These are phyloP conservation scores for Mycena sanguinolenta DNA, from an alignment of 768 basidiomycete genomes.

Conservation along the genomic window DNA sequence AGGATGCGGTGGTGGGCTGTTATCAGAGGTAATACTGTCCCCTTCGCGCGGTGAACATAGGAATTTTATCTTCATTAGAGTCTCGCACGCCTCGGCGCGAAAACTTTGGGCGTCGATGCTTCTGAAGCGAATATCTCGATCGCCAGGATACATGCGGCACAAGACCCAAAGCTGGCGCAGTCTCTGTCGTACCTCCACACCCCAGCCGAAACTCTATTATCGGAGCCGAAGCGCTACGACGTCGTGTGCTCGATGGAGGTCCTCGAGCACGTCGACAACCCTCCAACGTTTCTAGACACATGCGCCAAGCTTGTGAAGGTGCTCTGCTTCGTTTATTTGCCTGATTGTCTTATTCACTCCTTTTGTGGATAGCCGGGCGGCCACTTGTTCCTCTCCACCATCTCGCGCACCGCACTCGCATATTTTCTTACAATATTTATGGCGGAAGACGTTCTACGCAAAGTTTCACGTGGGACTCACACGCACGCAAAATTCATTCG, in stretches of 20 bases:
- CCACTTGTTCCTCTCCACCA: conserved; percentile 94
- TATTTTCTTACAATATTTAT: conserved; percentile 67
- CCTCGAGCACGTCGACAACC: conserved; percentile 96
- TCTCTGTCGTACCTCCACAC: conserved; percentile 77
- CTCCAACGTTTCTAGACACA: conserved; percentile 82
- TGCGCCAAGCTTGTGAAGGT: conserved; percentile 93
- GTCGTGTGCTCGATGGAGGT: conserved; percentile 99
- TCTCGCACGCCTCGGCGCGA: conserved; percentile 87
- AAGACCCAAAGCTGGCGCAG: conserved; percentile 72
- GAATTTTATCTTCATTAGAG: conserved; percentile 61
- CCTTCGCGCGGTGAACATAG: neutral
- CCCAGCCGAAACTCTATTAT: conserved; percentile 80
- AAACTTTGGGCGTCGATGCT: conserved; percentile 94
- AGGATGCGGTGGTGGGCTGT: conserved; percentile 94
- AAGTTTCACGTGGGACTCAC: conserved; percentile 91
- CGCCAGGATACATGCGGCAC: conserved; percentile 84
- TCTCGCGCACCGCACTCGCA: conserved; percentile 77
- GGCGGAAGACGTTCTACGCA: conserved; percentile 85
- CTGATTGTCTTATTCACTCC: neutral
- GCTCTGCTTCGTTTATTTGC: neutral
- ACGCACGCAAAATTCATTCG: conserved; percentile 92
- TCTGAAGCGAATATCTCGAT: conserved; percentile 89
- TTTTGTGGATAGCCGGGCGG: conserved; percentile 82
- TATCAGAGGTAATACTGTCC: conserved; percentile 81
- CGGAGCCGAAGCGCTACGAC: conserved; percentile 80